Evolutionary conservation across 2,329 filamentous ascomycete genomes (phyloP), one percentile per base, ranked within the genome.

Genomic region (Colletotrichum limetticola): DNA sequence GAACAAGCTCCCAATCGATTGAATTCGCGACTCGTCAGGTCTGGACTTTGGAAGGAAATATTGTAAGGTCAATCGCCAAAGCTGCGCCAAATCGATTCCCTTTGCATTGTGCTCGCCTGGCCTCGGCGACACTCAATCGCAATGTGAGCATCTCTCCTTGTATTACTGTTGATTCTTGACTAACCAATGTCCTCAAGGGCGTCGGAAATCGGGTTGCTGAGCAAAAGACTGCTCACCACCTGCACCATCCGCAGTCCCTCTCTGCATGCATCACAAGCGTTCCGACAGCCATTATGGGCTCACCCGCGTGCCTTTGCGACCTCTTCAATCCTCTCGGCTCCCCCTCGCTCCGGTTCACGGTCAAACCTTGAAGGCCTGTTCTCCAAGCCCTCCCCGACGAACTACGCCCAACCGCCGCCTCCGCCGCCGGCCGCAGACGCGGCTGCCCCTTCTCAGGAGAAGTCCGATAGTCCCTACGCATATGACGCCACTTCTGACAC

Each of bases 401-500:
- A 26, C 32, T 19, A 32, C 37, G 59, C 59, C 9, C 61, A 70
- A 56, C 60, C 26, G 28, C 56, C 64, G 7, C 66, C 61, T 26
- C 60, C 72, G 14, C 65, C 62, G 52, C 37, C 70, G n/a, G 30
- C 55, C 19, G 22, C 49, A 30, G 49, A 24, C 16, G n/a, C 61
- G 14, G 32, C 57, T 46, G 30, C 65, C n/a, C 28, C 66, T 32
- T 16, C 62, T 35, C 26, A 57, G n/a, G 9, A 46, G 22, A 58
- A 61, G 35, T 8, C 66, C 32, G 22, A 26, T 26, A 42, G 61
- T 28, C 49, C 71, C 26, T 71, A 53, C 53, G n/a, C n/a, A 28
- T 75, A 75, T 53, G 74, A 75, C 56, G 74, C 74, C n/a, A 71
- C 72, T 4, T 71, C 69, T 12, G 66, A 66, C 26, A 37, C 35